Percentiles rank a stretch among this genome's conserved stretches.
Conservation (phyloP, 129 eudicot species). For the Heracleum sosnowskyi region DNA sequence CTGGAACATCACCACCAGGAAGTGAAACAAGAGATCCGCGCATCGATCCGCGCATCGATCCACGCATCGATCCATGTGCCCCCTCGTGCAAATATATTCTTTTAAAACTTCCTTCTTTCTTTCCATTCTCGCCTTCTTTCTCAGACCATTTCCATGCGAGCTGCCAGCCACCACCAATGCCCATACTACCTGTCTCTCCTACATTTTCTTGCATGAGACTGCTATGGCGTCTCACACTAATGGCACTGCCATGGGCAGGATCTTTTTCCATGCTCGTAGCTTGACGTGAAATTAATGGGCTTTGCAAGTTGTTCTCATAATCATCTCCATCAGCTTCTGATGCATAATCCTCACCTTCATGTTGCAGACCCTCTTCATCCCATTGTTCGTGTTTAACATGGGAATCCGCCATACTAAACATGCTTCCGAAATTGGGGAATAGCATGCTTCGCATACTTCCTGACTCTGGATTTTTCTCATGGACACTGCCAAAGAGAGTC, state of each 20-base stretch:
- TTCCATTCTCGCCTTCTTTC: slow-evolving; percentile 36
- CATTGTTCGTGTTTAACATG: slow-evolving; percentile 18
- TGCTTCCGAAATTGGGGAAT: slow-evolving; percentile 27
- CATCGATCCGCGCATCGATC: slow-evolving; percentile 45
- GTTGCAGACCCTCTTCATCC: slow-evolving; percentile 26
- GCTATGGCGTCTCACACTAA: slow-evolving; percentile 13
- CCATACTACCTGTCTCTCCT: slow-evolving; percentile 49
- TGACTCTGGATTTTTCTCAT: slow-evolving; percentile 16
- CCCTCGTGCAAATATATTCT: slow-evolving; percentile 80
- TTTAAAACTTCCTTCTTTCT: slow-evolving; percentile 39
- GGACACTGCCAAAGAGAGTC: slow-evolving; percentile 27
- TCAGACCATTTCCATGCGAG: slow-evolving; percentile 50
- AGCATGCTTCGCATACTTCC: slow-evolving; percentile 22
- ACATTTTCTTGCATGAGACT: slow-evolving; percentile 21
- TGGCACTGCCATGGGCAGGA: slow-evolving; percentile 12
- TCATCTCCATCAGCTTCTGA: slow-evolving; percentile 23
- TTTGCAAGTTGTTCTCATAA: slow-evolving; percentile 29
- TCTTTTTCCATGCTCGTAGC: slow-evolving; percentile 4
- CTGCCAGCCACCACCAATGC: slow-evolving; percentile 98
- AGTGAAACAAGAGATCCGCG: slow-evolving; percentile 57
- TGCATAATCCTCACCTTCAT: neutral
- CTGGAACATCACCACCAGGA: slow-evolving; percentile 39
- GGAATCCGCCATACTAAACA: slow-evolving; percentile 25
- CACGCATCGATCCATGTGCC: slow-evolving; percentile 40
- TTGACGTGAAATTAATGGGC: slow-evolving; percentile 24